A percentile compares a stretch with the other conserved stretches of the same genome.
These are phyloP conservation scores for Pleurotus eryngii DNA, from an alignment of 768 basidiomycete genomes.

Conservation along the genomic window DNA sequence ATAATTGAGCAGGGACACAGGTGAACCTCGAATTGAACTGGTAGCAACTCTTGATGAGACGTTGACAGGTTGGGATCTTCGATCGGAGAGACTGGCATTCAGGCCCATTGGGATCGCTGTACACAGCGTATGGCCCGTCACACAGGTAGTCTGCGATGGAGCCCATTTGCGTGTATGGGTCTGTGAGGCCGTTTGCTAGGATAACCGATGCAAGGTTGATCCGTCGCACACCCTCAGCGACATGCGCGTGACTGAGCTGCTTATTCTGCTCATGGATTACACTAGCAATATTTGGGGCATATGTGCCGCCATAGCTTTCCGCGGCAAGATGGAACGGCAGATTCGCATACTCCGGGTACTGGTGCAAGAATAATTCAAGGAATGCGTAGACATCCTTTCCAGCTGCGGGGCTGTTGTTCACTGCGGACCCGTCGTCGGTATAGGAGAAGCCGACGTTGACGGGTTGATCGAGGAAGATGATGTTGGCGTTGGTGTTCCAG, in stretches of 20 bases:
- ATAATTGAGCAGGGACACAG: slow-evolving; percentile 71
- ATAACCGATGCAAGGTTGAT: slow-evolving; percentile 84
- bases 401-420: slow-evolving; percentile 79
- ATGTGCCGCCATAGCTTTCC: slow-evolving; percentile 77
- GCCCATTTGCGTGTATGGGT: slow-evolving; percentile 79
- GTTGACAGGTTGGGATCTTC: slow-evolving; percentile 74
- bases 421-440: slow-evolving; percentile 65
- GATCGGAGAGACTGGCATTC: slow-evolving; percentile 59
- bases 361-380: slow-evolving; percentile 74
- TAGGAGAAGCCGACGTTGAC: slow-evolving; percentile 92
- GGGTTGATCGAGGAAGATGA: slow-evolving; percentile 79
- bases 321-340: slow-evolving; percentile 80
- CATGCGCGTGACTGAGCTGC: slow-evolving; percentile 32
- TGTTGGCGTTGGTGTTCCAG: slow-evolving; percentile 82
- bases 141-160: slow-evolving; percentile 82
- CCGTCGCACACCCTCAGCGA: slow-evolving; percentile 47
- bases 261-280: slow-evolving; percentile 80
- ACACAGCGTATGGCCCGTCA: slow-evolving; percentile 79
- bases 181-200: slow-evolving; percentile 85
- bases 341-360: slow-evolving; percentile 70
- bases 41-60: slow-evolving; percentile 72
- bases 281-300: slow-evolving; percentile 82
- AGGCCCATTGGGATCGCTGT: slow-evolving; percentile 64
- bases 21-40: slow-evolving; percentile 53
- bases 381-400: slow-evolving; percentile 90